Base-by-base conservation (phyloP, 2,329 filamentous ascomycete genomes). In the Hymenoscyphus occultus region DNA sequence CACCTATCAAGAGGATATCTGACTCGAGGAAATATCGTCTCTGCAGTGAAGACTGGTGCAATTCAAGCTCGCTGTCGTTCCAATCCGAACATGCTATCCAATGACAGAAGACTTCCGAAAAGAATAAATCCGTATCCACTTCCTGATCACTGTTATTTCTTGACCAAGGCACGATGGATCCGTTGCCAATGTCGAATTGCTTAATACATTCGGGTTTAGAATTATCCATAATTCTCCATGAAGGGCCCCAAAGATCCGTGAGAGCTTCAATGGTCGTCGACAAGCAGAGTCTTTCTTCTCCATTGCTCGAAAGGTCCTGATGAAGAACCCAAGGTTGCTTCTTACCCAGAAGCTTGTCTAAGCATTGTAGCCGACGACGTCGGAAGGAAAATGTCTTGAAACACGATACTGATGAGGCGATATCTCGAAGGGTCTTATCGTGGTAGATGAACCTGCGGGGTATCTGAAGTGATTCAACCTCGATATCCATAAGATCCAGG, bases 151-250 rank as follows among this genome's bases (percentile, higher is more conserved):
- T 54, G 56, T 56, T 56, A 35, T 14, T 56, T 14, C 13, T 14
- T 19, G 51, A 45, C 64, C 65, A 70, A 7, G 67, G 67, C 19
- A 70, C 31, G 35, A 70, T 64, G 2, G 60, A 57, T 14, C 67
- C 65, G 64, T 70, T 67, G 2, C 68, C 68, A 28, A 70, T 66
- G 54, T 67, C 57, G 31, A 64, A 67, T 32, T 66, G 63, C n/a
- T 65, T 48, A 16, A 68, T 68, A 16, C 48, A 2, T 12, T 48
- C 58, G n/a, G 40, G 35, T 19, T 14, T n/a, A 4, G 57, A 56
- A 6, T 51, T 32, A 12, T 16, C 22, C 5, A 35, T 4, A 6
- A 65, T 58, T 62, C 48, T 62, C 61, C 67, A 64, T 32, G 59
- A 65, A 4, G 65, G 67, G 10, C 67, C 65, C 65, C 63, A 68